Evolutionary conservation across 176 grass and related monocot species (phyloP), one percentile per base, ranked within the genome.

Genomic region (Aegilops sharonensis): DNA sequence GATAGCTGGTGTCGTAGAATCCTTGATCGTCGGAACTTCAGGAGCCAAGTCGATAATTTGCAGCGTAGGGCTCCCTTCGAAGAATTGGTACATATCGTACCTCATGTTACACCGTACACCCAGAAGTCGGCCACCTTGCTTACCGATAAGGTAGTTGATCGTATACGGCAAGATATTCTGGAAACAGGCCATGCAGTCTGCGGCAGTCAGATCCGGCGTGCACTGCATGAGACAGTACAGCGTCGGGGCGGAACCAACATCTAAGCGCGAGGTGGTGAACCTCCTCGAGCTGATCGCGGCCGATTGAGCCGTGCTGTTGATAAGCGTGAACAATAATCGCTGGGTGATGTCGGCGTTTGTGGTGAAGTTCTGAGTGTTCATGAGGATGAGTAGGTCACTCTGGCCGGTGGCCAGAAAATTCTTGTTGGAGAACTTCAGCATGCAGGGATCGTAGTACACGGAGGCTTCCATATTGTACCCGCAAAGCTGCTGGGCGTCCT

Each of bases 151-250:
- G 27, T 27, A 27, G 1, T 27, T 1, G 27, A 27, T 27, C 27
- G 27, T 27, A 27, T 27, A 27, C 27, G 27, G 27, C 27, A 63
- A 14, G 1, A 47, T 3, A 47, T 1, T 0, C 69, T 30, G 1
- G 4, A 85, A 78, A 27, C 88, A 89, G 10, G 5, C 23, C 35
- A 23, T 40, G 84, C 89, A 94, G 2, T 78, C 47, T 0, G 23
- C 3, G 17, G 13, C 0, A 2, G 54, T 3, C 62, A 95, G 63
- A 62, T 95, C 88, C 27, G 69, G 81, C 27, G 70, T 89, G 85
- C 93, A 95, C 85, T 92, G 90, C 24, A 34, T 68, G n/a, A 95
- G 74, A 1, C 85, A 85, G 78, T 95, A 90, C 4, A 65, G 0
- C 0, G 5, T 7, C 5, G 25, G 25, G 24, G 11, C 0, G 24